A percentile compares a stretch with the other conserved stretches of the same genome.
Evolutionary conservation across 2,329 filamentous ascomycete genomes (phyloP).

Genomic region (Aureobasidium sp.): DNA sequence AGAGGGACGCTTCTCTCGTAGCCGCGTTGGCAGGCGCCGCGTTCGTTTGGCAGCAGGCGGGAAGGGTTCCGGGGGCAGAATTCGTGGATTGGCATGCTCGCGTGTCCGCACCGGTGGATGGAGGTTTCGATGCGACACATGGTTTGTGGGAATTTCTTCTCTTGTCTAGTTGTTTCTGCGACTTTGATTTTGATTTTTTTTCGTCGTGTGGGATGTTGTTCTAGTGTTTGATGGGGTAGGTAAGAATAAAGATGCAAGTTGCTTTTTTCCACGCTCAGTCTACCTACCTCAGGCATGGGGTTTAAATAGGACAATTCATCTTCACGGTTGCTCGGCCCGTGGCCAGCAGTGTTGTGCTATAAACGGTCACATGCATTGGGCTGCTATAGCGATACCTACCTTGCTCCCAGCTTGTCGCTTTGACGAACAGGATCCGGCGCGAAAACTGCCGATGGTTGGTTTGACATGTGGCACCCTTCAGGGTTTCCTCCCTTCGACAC

Average conservation of each 20-base stretch:
- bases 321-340: neutral
- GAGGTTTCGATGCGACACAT: constrained; percentile 12
- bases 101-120: constrained; percentile 6
- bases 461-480: neutral
- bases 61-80: constrained; percentile 7
- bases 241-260: neutral
- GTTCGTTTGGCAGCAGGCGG: neutral
- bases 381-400: neutral
- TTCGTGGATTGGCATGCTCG: constrained; percentile 10
- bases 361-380: neutral
- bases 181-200: too few species aligned
- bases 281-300: neutral
- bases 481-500: neutral
- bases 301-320: neutral
- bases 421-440: neutral
- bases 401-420: neutral
- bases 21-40: neutral
- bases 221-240: neutral
- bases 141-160: neutral
- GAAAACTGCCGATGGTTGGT: neutral
- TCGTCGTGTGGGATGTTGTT: too few species aligned
- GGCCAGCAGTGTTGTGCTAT: neutral
- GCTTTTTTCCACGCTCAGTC: neutral
- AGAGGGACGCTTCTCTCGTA: neutral
- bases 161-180: neutral